phyloP scores from a whole-genome alignment of 768 basidiomycete genomes.

The Tylopilus balloui region DNA sequence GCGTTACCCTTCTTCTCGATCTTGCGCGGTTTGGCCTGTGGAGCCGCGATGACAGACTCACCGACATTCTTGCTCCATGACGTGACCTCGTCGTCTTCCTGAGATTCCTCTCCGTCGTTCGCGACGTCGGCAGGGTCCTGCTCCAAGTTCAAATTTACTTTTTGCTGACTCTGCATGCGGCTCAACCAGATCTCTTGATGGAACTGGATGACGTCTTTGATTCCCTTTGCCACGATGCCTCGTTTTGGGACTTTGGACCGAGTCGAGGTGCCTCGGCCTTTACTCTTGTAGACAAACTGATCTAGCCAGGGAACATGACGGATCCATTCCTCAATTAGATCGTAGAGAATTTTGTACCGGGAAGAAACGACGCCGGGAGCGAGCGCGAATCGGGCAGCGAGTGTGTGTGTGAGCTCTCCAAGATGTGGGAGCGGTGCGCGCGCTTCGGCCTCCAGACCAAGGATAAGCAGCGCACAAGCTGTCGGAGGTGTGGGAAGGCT shows the following conservation, averaged over 20 bases:
- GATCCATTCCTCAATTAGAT: conserved; percentile 55
- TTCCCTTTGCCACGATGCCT: conserved; percentile 58
- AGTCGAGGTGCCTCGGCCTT: conserved; percentile 34
- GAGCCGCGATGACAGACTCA: conserved; percentile 2
- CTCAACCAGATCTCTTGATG: conserved; percentile 57
- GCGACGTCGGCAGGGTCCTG: conserved; percentile 28
- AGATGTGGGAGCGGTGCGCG: conserved; percentile 50
- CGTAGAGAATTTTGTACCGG: conserved; percentile 64
- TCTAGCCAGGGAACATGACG: conserved; percentile 72
- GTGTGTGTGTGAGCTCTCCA: conserved; percentile 50
- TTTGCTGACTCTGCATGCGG: conserved; percentile 33
- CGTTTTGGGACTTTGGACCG: conserved; percentile 61
- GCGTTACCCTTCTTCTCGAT: conserved; percentile 20
- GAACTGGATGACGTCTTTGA: conserved; percentile 67
- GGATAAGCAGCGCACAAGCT: conserved; percentile 66
- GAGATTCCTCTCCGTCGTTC: conserved; percentile 32
- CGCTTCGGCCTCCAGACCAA: conserved; percentile 66
- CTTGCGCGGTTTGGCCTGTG: conserved; percentile 32
- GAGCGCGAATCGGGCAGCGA: conserved; percentile 49
- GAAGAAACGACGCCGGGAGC: conserved; percentile 56
- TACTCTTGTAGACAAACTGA: conserved; percentile 42
- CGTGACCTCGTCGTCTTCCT: conserved; percentile 20
- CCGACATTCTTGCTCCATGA: conserved; percentile 1
- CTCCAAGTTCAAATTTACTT: conserved; percentile 38
- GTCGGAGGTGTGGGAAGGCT: conserved; percentile 42